These are phyloP conservation scores for Canavalia ensiformis DNA, from an alignment of 306 rosid genomes.

Conservation along the genomic window DNA sequence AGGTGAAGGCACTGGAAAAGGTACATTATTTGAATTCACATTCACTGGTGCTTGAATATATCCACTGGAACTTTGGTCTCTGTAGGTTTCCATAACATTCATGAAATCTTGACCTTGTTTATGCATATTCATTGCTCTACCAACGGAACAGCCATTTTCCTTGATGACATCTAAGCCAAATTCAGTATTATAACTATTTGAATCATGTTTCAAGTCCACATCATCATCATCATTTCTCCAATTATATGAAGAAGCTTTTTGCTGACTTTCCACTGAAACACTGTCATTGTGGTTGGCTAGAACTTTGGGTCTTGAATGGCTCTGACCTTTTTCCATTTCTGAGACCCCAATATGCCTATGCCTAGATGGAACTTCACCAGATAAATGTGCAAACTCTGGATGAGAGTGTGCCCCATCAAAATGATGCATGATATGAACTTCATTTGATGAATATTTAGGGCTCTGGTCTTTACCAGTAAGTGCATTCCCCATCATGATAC, in stretches of 20 bases:
- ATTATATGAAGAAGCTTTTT: slow-evolving; percentile 50
- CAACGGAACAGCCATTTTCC: slow-evolving; percentile 55
- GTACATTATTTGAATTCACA: slow-evolving; percentile 55
- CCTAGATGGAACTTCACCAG: slow-evolving; percentile 60
- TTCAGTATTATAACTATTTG: not conserved
- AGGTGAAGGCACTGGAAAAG: slow-evolving; percentile 53
- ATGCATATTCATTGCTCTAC: slow-evolving; percentile 49
- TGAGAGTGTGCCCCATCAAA: slow-evolving; percentile 64
- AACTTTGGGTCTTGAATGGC: slow-evolving; percentile 45
- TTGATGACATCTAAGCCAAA: slow-evolving; percentile 43
- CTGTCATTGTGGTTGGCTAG: slow-evolving; percentile 44
- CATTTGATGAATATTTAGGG: slow-evolving; percentile 55
- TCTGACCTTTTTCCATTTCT: slow-evolving; percentile 53
- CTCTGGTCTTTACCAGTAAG: slow-evolving; percentile 50
- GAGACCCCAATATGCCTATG: slow-evolving; percentile 36
- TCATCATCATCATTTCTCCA: slow-evolving; percentile 49
- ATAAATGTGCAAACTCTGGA: slow-evolving; percentile 67
- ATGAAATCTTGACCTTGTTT: slow-evolving; percentile 68
- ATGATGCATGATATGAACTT: slow-evolving; percentile 57
- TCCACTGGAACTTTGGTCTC: slow-evolving; percentile 55
- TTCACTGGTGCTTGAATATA: slow-evolving; percentile 60
- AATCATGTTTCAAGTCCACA: slow-evolving; percentile 22
- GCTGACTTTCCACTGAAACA: slow-evolving; percentile 50
- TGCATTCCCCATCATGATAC: slow-evolving; percentile 43
- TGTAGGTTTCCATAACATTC: slow-evolving; percentile 24